Evolutionary conservation across 2,329 filamentous ascomycete species (phyloP).

Genomic region (Fusarium sp.): DNA sequence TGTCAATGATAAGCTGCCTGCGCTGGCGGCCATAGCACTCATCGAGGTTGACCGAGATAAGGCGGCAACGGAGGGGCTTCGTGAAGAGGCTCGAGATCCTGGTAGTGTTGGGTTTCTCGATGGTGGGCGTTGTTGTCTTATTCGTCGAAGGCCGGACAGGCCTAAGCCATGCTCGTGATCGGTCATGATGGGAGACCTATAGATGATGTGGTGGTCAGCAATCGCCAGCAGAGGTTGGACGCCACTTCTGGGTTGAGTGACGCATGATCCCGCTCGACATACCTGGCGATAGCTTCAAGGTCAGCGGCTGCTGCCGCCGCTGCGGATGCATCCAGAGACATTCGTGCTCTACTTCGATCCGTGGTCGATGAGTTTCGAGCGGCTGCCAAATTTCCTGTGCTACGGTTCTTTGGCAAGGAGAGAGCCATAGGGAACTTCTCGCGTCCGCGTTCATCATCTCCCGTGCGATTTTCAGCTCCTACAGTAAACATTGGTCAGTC

Average conservation of each 20-base stretch:
- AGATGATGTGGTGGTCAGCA: conserved; percentile 47
- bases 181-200: conserved; percentile 81
- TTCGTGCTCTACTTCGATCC: conserved; percentile 72
- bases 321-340: conserved; percentile 81
- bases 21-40: conserved; percentile 71
- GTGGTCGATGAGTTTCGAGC: conserved; percentile 56
- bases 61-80: conserved; percentile 66
- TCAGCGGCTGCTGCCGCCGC: conserved; percentile 68
- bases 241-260: conserved; percentile 31
- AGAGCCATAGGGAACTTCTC: conserved; percentile 60
- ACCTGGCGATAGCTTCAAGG: conserved; percentile 81
- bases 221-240: conserved; percentile 19
- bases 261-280: conserved; percentile 44
- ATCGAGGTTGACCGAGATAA: conserved; percentile 78
- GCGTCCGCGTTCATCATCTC: conserved; percentile 55
- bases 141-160: conserved; percentile 88
- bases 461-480: conserved; percentile 51
- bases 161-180: conserved; percentile 91
- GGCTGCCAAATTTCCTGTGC: conserved; percentile 70
- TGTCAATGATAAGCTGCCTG: conserved; percentile 64
- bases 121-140: conserved; percentile 82
- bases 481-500: conserved; percentile 39
- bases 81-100: conserved; percentile 70
- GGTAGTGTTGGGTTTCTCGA: conserved; percentile 73
- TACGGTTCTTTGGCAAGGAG: conserved; percentile 71